Conservation (phyloP, 1,284 basidiomycete species). For the Rhodotorula sp. region DNA sequence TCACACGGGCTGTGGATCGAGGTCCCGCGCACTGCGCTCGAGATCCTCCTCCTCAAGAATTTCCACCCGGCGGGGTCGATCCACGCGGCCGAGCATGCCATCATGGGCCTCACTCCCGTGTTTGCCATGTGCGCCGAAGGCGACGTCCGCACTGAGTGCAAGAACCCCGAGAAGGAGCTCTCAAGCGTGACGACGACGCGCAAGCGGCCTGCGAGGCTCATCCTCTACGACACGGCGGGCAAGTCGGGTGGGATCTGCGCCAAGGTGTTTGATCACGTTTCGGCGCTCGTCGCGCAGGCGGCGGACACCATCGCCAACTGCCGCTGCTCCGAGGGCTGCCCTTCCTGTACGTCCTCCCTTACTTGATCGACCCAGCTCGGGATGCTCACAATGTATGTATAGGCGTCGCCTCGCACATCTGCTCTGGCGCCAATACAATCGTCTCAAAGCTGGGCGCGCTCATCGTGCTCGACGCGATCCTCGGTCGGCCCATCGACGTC, state of each 20-base stretch:
- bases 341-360: conserved; percentile 61
- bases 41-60: conserved; percentile 59
- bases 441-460: conserved; percentile 62
- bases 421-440: conserved; percentile 46
- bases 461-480: conserved; percentile 65
- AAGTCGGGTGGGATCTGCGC: conserved; percentile 70
- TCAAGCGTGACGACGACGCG: conserved; percentile 62
- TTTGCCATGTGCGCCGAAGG: conserved; percentile 64
- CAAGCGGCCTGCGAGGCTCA: conserved; percentile 78
- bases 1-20: conserved; percentile 85
- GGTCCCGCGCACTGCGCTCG: conserved; percentile 63
- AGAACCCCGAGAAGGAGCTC: conserved; percentile 72
- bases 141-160: conserved; percentile 84
- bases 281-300: conserved; percentile 66
- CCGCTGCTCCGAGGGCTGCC: conserved; percentile 70
- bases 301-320: conserved; percentile 67
- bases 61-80: conserved; percentile 75
- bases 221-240: conserved; percentile 77
- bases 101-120: conserved; percentile 66
- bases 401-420: conserved; percentile 45
- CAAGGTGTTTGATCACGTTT: conserved; percentile 79
- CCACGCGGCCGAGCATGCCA: conserved; percentile 80
- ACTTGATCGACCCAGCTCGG: background rate
- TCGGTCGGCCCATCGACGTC: conserved; percentile 60
- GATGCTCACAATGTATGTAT: background rate